These are phyloP conservation scores for Dactylonectria macrodidyma DNA, from an alignment of 2,329 filamentous ascomycete genomes.

Conservation along the genomic window DNA sequence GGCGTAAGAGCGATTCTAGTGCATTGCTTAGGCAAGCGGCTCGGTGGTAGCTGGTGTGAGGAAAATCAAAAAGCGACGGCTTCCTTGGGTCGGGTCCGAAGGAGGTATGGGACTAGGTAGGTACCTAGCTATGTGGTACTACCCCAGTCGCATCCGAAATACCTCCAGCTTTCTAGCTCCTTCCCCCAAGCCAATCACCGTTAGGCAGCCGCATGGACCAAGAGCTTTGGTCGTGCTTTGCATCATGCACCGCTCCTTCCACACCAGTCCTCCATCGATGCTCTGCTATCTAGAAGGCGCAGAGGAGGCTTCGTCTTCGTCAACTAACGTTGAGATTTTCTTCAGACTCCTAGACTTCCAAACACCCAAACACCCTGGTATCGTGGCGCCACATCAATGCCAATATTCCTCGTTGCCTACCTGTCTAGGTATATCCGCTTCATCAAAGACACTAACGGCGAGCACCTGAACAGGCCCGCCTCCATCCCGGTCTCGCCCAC, in stretches of 20 bases:
- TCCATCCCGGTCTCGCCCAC: slow-evolving; percentile 27
- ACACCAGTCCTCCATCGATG: neutral
- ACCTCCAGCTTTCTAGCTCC: neutral
- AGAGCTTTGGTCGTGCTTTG: neutral
- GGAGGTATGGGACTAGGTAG: neutral
- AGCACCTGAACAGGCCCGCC: slow-evolving; percentile 23
- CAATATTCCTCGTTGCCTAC: slow-evolving; percentile 21
- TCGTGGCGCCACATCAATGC: slow-evolving; percentile 22
- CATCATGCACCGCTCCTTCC: neutral
- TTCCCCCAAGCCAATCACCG: neutral
- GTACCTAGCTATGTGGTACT: neutral
- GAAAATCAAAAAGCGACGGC: slow-evolving; percentile 39
- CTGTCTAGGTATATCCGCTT: neutral
- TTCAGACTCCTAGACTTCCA: neutral
- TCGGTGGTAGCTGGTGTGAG: slow-evolving; percentile 17
- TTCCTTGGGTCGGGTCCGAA: slow-evolving; percentile 14
- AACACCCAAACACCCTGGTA: slow-evolving; percentile 1
- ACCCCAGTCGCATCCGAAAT: neutral
- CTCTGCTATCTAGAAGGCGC: neutral
- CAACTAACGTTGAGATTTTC: neutral
- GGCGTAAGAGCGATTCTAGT: slow-evolving; percentile 22
- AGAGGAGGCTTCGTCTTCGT: neutral
- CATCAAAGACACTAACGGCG: slow-evolving; percentile 16
- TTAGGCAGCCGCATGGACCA: neutral
- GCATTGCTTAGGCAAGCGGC: slow-evolving; percentile 22